Base-by-base conservation (phyloP, 2,329 filamentous ascomycete species). In the Claviceps monticola region DNA sequence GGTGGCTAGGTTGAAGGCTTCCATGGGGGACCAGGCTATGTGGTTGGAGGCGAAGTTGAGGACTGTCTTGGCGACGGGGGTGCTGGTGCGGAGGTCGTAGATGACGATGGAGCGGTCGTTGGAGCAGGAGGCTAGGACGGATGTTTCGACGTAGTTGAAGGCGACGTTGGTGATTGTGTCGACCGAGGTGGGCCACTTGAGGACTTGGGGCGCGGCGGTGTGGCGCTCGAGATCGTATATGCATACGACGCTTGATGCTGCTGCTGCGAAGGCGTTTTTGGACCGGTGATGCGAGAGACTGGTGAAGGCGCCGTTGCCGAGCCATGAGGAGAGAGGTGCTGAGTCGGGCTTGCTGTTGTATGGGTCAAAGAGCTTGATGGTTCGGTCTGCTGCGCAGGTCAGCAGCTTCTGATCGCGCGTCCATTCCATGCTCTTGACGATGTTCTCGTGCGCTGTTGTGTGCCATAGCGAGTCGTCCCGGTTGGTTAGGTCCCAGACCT, bases 131-230 rank as follows among this genome's bases (percentile, higher is more conserved):
- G 83, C 93, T 34, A 98, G 73, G 44, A 98, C 80, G 0, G 88
- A 94, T 0, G 91, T 95, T 71, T 98, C 93, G 39, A 87, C 86
- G 64, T 94, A 85, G 70, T 97, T 98, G 73, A 97, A 95, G 43
- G 86, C 78, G 53, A 96, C 79, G 13, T 85, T 78, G 44, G 82
- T 95, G 68, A 97, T 93, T 4, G 93, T 97, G 67, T 95, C 93
- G 53, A 87, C 83, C 9, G 84, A 81, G 5, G 86, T 93, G 4
- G 91, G 91, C 88, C 90, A 96, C 56, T 81, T 78, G 14, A 96
- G 75, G 23, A 86, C 84, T 66, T 95, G 88, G 5, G 86, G 83
- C 1, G 89, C 86, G 0, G 86, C 83, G 29, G 85, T 88, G 53
- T 88, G 84, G 44, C 87, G 79, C 50, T 87, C 84, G 46, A 93